phyloP scores from a whole-genome alignment of 139 green algal species.

The Haematococcus lacustris region DNA sequence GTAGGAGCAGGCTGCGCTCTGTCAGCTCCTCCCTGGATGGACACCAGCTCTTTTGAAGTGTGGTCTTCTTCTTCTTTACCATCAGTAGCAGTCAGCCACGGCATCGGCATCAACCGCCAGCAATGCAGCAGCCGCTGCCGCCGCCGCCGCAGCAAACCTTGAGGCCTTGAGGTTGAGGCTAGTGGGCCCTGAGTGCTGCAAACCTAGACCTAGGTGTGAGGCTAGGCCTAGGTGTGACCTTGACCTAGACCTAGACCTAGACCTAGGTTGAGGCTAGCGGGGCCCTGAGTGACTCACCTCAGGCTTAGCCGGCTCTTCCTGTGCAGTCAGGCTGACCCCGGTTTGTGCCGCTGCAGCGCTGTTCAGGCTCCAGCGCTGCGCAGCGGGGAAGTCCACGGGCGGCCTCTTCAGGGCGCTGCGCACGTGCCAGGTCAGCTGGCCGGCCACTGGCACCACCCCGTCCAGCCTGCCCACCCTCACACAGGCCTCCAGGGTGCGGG shows the following conservation, averaged over 20 bases:
- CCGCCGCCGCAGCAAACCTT: no score
- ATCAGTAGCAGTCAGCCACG: no score
- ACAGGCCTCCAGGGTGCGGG: constrained; percentile 32
- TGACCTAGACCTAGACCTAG: no score
- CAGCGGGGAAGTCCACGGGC: constrained; percentile 6
- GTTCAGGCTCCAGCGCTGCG: constrained; percentile 8
- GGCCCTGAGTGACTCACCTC: no score
- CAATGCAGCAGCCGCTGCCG: no score
- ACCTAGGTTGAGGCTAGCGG: no score
- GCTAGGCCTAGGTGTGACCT: background rate
- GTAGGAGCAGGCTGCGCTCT: no score
- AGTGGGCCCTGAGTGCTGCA: background rate
- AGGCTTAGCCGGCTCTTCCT: constrained; percentile 15
- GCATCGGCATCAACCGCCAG: no score
- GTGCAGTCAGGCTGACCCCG: background rate
- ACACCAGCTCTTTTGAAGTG: no score
- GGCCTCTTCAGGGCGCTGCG: constrained; percentile 2
- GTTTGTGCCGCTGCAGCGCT: constrained; percentile 9
- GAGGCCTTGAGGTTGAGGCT: background rate
- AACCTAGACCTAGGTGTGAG: background rate
- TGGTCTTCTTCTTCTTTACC: no score
- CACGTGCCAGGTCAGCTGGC: constrained; percentile 27
- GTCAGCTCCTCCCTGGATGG: no score
- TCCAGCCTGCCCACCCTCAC: constrained; percentile 19
- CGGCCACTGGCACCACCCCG: constrained; percentile 14